Conservation (phyloP, 305 asterid species). For the Fraxinus latifolia region DNA sequence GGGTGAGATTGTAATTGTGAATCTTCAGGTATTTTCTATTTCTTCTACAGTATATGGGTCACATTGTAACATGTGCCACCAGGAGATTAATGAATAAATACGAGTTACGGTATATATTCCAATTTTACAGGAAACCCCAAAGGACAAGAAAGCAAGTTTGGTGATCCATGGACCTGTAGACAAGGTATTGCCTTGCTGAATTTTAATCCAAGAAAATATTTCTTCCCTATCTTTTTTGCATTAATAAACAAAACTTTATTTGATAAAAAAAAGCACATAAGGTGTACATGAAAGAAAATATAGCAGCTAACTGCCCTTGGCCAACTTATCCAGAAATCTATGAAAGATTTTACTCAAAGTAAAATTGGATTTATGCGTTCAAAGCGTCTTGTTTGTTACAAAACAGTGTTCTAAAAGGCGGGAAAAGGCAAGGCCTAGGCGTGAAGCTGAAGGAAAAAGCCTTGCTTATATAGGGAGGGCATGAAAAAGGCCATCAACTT, state of each 20-base stretch:
- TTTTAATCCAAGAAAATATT: slow-evolving; percentile 9
- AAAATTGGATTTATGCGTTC: background rate
- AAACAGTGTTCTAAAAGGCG: background rate
- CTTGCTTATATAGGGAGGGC: background rate
- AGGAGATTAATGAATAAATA: slow-evolving; percentile 12
- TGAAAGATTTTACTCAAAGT: background rate
- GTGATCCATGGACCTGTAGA: slow-evolving; percentile 90
- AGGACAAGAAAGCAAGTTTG: slow-evolving; percentile 93
- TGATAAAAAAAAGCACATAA: background rate
- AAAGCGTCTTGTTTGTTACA: background rate
- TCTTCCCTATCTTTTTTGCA: background rate
- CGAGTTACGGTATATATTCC: slow-evolving; percentile 15
- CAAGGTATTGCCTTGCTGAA: slow-evolving; percentile 48
- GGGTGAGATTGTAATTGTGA: slow-evolving; percentile 87
- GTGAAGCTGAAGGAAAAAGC: background rate
- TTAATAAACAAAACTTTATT: background rate
- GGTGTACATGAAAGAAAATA: slow-evolving; percentile 1
- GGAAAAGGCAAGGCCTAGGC: background rate
- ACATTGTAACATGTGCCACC: slow-evolving; percentile 5
- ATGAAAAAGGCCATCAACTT: background rate
- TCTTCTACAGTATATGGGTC: background rate
- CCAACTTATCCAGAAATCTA: slow-evolving; percentile 12
- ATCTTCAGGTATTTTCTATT: slow-evolving; percentile 64
- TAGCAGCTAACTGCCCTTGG: slow-evolving; percentile 1
- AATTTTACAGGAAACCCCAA: slow-evolving; percentile 79